These are phyloP conservation scores for Cymbopogon citratus DNA, from an alignment of 176 grass and related monocot species.

Conservation along the genomic window DNA sequence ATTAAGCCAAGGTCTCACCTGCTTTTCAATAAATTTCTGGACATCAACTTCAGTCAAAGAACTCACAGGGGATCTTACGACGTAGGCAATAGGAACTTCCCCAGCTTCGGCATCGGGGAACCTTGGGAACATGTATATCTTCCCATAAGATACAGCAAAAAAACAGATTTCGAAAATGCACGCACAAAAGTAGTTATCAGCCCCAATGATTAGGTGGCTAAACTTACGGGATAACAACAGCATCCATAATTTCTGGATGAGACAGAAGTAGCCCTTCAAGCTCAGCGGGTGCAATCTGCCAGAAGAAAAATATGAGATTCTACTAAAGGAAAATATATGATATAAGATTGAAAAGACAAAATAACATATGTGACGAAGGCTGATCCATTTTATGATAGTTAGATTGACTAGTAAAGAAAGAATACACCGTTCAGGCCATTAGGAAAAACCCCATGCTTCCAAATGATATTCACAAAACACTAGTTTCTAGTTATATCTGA, in stretches of 20 bases:
- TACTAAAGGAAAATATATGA: neutral
- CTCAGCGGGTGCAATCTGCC: constrained; percentile 88
- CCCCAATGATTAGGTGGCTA: neutral
- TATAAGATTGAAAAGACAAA: neutral
- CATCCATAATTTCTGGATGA: constrained; percentile 79
- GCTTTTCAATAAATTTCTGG: constrained; percentile 67
- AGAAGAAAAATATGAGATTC: neutral
- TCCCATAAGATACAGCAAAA: neutral
- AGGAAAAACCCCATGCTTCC: neutral
- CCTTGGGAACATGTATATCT: constrained; percentile 34
- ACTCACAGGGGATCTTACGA: constrained; percentile 62
- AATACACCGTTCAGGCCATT: neutral
- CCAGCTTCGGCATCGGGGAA: constrained; percentile 89
- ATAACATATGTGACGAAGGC: neutral
- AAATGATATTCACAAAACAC: neutral
- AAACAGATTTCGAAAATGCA: neutral
- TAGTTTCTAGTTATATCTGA: neutral
- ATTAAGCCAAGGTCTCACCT: constrained; percentile 41
- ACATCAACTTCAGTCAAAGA: constrained; percentile 70
- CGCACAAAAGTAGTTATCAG: neutral
- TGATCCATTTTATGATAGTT: neutral
- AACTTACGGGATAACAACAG: constrained; percentile 92
- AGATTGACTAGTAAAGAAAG: neutral
- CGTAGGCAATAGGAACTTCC: constrained; percentile 88
- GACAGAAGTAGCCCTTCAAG: constrained; percentile 89